Base-by-base conservation (phyloP, 306 rosid species). In the Citrullus mucosospermus region DNA sequence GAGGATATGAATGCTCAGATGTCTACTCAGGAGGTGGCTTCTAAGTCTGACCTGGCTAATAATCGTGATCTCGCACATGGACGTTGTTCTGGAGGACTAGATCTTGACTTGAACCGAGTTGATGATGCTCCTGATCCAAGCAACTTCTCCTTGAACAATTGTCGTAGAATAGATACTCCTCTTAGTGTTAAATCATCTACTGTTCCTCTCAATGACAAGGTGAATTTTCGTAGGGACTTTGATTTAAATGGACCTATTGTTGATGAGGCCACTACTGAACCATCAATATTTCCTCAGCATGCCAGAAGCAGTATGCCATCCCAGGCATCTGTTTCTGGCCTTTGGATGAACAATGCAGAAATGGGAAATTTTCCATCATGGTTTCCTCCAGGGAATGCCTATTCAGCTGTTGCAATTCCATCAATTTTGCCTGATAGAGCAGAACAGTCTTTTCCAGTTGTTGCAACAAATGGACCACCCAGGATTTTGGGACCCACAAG, bases 241-340 rank as follows among this genome's bases (percentile, higher is more conserved):
- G 97, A 92, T 92, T 85, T 92, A 84, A 92, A 91, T 55, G 97
- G 97, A 41, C 97, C 97, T 56, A 76, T 56, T 28, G 81, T 66
- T 36, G 93, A 91, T 66, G 97, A 92, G 60, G 43, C 81, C 17
- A 60, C 48, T 63, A 50, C 68, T 15, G 97, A 90, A 69, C 78
- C 89, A 9, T 78, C 82, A 12, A 48, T 80, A 5, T 84, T 68
- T 54, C 16, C 80, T 72, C 92, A 83, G 82, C 87, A 69, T 80
- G 77, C 79, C 30, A 83, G 82, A 79, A 82, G 84, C 86, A 82
- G 79, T 83, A 54, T 82, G 83, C 85, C 84, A 17, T 77, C 87
- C n/a, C 90, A 82, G 70, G 75, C 79, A 0, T 78, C 91, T 48
- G 54, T 82, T 81, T 88, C 90, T 76, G 90, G 91, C 60, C 85